Evolutionary conservation across 768 basidiomycete species (phyloP).

Genomic region (Russula virescens): DNA sequence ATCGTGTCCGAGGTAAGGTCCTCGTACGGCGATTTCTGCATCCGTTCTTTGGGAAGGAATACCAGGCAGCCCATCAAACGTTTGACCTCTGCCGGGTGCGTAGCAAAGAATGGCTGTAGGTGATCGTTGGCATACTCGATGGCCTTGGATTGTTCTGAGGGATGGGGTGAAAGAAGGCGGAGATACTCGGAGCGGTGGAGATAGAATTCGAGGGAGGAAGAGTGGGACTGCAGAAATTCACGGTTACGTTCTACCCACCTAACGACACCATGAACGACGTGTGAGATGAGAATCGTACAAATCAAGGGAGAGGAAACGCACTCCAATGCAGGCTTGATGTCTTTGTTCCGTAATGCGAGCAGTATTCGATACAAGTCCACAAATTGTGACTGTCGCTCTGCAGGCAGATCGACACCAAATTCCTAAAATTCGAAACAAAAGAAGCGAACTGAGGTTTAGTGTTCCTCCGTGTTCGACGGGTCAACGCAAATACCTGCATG

Average conservation of each 20-base stretch:
- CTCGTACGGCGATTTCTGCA: conserved; percentile 67
- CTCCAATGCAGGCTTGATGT: conserved; percentile 75
- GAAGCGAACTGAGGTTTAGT: conserved; percentile 7
- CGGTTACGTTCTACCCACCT: conserved; percentile 78
- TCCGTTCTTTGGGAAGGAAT: conserved; percentile 62
- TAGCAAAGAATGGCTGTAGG: conserved; percentile 56
- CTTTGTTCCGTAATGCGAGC: conserved; percentile 54
- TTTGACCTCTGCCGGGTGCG: conserved; percentile 58
- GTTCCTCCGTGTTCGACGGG: neutral
- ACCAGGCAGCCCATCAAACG: conserved; percentile 64
- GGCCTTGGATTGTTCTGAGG: conserved; percentile 52
- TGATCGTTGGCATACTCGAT: conserved; percentile 69
- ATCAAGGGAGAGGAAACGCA: conserved; percentile 35
- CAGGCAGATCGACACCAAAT: conserved; percentile 50
- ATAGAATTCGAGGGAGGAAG: conserved; percentile 82
- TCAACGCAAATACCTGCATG: conserved; percentile 46
- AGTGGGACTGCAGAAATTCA: conserved; percentile 56
- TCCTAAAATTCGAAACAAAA: conserved; percentile 46
- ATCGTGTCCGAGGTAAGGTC: conserved; percentile 67
- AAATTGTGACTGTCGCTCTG: conserved; percentile 51
- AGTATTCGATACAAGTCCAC: conserved; percentile 68
- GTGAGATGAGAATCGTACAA: neutral
- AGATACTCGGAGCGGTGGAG: conserved; percentile 90
- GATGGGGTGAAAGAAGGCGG: conserved; percentile 57
- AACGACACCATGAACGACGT: conserved; percentile 11